Base-by-base conservation (phyloP, 2,329 filamentous ascomycete species). In the Sphaerostilbella broomeana region DNA sequence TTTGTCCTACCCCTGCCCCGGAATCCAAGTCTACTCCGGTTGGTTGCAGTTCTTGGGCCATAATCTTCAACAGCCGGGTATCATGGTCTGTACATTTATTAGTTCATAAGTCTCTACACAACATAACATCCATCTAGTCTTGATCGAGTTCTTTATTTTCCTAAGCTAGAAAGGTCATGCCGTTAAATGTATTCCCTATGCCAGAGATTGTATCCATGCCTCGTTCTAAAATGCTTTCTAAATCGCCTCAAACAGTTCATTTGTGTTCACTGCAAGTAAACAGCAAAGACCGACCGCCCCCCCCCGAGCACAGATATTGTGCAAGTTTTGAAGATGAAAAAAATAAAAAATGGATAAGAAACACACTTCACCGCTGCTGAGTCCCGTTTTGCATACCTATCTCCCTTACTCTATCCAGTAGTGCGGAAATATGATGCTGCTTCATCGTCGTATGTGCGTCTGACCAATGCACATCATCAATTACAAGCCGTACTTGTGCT, bases 401-500 rank as follows among this genome's bases (percentile, higher is more conserved):
- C 17, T 20, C 34, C 27, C 25, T 29, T 42, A 44, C 34, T 25
- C 41, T 46, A 41, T 47, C 29, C 20, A 38, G 34, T 17, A 48
- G 26, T 8, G 25, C 25, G 13, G 27, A 10, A 15, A 43, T 41
- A 11, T 21, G 37, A 35, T 30, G 29, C 9, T 46, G 32, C 27
- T 49, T 47, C 20, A 31, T 28, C 28, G 19, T 16, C 9, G 12
- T 16, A 21, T 12, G 20, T 11, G 13, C 30, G 31, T 40, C 28
- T 18, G 55, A 52, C 44, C 47, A 57, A 16, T 77, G 77, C 16
- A 87, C 57, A 0, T 74, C 71, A 40, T 77, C 70, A 12, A 87
- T 62, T 69, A 86, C 82, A 15, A 72, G 62, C 38, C 72, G 68
- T 12, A 87, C 67, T 51, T 85, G 73, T 3, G 70, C 72, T 45